These are phyloP conservation scores for Lachnellula hyalina DNA, from an alignment of 2,329 filamentous ascomycete genomes.

Conservation along the genomic window DNA sequence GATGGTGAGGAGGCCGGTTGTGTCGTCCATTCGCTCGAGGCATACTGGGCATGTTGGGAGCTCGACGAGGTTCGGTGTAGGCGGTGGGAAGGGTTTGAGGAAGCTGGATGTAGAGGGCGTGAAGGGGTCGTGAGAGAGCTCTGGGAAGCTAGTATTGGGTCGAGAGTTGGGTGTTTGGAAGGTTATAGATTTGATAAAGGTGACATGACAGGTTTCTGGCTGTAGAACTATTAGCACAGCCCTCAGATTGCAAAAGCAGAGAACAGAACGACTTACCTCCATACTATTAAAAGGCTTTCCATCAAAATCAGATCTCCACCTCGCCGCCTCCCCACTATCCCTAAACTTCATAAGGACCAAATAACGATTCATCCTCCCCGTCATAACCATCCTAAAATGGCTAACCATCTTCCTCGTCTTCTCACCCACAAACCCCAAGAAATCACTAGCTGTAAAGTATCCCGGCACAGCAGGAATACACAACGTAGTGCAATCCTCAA, in stretches of 20 bases:
- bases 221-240: conserved; percentile 33
- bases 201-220: conserved; percentile 91
- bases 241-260: conserved; percentile 1
- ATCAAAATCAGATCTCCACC: conserved; percentile 84
- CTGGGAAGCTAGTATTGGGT: conserved; percentile 43
- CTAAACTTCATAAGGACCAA: conserved; percentile 95
- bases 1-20: conserved; percentile 88
- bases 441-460: conserved; percentile 86
- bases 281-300: conserved; percentile 89
- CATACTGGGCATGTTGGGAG: conserved; percentile 95
- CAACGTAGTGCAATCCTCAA: conserved; percentile 69
- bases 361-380: conserved; percentile 81
- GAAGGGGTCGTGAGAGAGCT: conserved; percentile 60
- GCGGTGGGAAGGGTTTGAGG: conserved; percentile 56
- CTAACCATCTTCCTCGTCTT: conserved; percentile 80
- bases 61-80: conserved; percentile 80
- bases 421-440: conserved; percentile 87
- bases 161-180: conserved; percentile 50
- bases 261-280: conserved; percentile 54
- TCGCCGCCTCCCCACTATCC: conserved; percentile 63
- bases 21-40: conserved; percentile 96
- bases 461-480: conserved; percentile 93
- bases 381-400: conserved; percentile 93
- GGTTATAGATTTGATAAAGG: conserved; percentile 88
- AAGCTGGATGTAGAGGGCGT: conserved; percentile 37